Conservation (phyloP, 257 asterid genomes). For the Ophiorrhiza pumila region DNA sequence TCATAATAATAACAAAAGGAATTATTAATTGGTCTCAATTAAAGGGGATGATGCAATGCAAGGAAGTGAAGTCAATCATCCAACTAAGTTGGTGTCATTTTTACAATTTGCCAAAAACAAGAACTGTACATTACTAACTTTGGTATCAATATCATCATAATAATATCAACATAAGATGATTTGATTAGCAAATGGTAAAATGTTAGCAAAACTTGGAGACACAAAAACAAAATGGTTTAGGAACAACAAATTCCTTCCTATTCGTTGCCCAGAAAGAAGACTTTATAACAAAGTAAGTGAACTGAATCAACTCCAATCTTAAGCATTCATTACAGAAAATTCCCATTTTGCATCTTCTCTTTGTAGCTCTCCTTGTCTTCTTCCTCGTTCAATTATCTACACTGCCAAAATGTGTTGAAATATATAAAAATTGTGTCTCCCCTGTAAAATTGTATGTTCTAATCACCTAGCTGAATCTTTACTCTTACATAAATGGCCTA, state of each 20-base stretch:
- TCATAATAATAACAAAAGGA: no score
- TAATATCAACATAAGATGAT: slow-evolving; percentile 6
- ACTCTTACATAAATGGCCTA: background rate
- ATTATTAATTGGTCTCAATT: no score
- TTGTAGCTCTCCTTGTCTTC: slow-evolving; percentile 1
- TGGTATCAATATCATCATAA: no score
- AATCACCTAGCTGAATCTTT: background rate
- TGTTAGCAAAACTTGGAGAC: slow-evolving; percentile 19
- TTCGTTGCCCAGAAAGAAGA: slow-evolving; percentile 1
- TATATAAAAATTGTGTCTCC: background rate
- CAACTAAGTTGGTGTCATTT: no score
- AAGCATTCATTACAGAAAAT: background rate
- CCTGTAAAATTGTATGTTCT: background rate
- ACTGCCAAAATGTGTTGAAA: background rate
- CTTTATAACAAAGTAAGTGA: background rate
- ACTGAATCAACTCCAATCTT: background rate
- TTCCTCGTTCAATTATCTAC: slow-evolving; percentile 6
- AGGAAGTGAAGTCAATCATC: no score
- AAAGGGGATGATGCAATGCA: no score
- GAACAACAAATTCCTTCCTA: background rate
- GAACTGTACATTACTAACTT: slow-evolving; percentile 12
- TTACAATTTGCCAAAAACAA: background rate
- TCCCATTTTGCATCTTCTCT: background rate
- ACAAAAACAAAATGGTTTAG: background rate
- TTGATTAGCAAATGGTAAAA: background rate